Base-by-base conservation (phyloP, 192 early-diverging fungal genomes). In the Coemansia sp. region DNA sequence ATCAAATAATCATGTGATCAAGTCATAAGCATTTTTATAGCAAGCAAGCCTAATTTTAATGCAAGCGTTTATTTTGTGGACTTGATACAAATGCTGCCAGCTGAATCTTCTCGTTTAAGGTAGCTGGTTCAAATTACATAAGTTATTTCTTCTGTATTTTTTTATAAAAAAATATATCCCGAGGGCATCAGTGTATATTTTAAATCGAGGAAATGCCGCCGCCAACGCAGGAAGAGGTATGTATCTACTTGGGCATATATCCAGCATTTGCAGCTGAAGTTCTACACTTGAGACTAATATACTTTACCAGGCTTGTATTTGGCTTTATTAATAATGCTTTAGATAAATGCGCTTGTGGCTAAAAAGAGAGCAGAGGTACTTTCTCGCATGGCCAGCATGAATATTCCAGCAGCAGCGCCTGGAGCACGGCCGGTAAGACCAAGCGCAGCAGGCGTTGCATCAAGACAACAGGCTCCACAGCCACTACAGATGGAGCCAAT, bases 281-380 rank as follows among this genome's bases (percentile, higher is more conserved):
- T n/a, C n/a, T n/a, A n/a, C n/a, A n/a, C n/a, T n/a, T n/a, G n/a
- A n/a, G n/a, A n/a, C n/a, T n/a, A n/a, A n/a, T n/a, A n/a, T n/a
- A n/a, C n/a, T n/a, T n/a, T n/a, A n/a, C n/a, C n/a, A n/a, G n/a
- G n/a, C n/a, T n/a, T n/a, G n/a, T n/a, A n/a, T n/a, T n/a, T n/a
- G n/a, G n/a, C n/a, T n/a, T n/a, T n/a, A n/a, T n/a, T n/a, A n/a
- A 8, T 50, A 38, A 10, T 36, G 48, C 22, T 64, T 69, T 58
- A 73, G 64, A 73, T 67, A 30, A 72, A 76, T 67, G 79, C 74
- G 56, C 61, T 76, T 10, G 76, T 82, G 34, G 74, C 79, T 18
- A 70, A 71, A 68, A 89, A 89, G 80, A 70, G 85, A 25, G 83
- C 83, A 28, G 88, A 92, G 58, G 87, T 90, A 38, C 71, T 85